Evolutionary conservation across 805 yeast genomes (phyloP), one percentile per base, ranked within the genome.

Genomic region (Maudiozyma bulderi): DNA sequence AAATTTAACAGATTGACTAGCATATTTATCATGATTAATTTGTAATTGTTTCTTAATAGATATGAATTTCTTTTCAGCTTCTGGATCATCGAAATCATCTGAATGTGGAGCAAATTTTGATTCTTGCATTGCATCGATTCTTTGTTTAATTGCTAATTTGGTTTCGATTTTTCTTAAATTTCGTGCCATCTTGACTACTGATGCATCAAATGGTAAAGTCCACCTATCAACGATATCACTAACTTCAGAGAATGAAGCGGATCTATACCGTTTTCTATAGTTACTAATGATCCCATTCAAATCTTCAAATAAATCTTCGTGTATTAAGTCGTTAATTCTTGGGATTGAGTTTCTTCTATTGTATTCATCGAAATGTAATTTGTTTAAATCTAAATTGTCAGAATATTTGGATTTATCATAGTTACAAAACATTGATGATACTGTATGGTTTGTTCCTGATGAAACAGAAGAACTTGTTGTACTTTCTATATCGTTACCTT

Each of bases 191-290:
- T 47, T 59, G 2, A 60, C 55, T 11, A 59, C 47, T 3, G 68
- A 62, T 1, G 65, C 58, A 45, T 64, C 67, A 48, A 63, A 64
- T 5, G 68, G 68, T 32, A 59, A 41, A 1, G 42, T 43, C 69
- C 69, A 65, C 10, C 48, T 35, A 29, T 60, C 64, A 6, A 60
- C 46, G 1, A 53, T 53, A 37, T 59, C 60, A 39, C 59, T 60
- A 3, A 64, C 52, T 37, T 55, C 50, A 1, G 69, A 61, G 8
- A 50, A 42, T 2, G 67, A 61, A 33, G 52, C 50, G 32, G 58
- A 56, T 8, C 66, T 53, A 44, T 57, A 50, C 29, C 57, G 44
- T 26, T 39, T n/a, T 35, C 41, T 11, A 5, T 37, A 14, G 10
- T 26, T 40, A 4, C 32, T 48, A 15, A 35, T 43, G 8, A 29